Base-by-base conservation (phyloP, 257 asterid species). In the Lycium barbarum region DNA sequence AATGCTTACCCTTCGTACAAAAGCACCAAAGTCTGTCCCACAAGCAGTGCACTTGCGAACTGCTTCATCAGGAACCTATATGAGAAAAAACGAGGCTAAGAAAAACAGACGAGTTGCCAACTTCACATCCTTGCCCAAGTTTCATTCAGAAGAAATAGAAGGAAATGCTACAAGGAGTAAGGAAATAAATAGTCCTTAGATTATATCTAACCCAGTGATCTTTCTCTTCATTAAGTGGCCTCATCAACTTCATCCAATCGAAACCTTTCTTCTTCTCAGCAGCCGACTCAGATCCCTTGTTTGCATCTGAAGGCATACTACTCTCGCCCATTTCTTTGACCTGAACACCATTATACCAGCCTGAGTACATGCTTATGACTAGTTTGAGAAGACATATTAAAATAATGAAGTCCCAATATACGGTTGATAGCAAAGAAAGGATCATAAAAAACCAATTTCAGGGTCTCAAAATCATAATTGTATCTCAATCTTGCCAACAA, bases 11-110 rank as follows among this genome's bases (percentile, higher is more conserved):
- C 85, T 93, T 83, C 98, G 87, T 85, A 88, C 89, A 74, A 95
- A 95, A 71, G 98, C 97, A 88, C 86, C 91, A 81, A 95, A 95
- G 85, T 90, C 93, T 35, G 92, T 26, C 83, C 89, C 81, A 79
- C 99, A 95, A 79, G 91, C 89, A 68, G 87, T 89, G 88, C 99
- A 95, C 84, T 94, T 93, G 73, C 89, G 87, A 79, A 87, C 94
- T 89, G 95, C 97, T 85, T 94, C 99, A 87, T 95, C 98, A 54
- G 98, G 99, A 86, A 94, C 99, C 98, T 94, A 87, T 71, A 85
- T 14, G 57, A 51, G 78, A 72, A 84, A 67, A 87, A 38, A 74
- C 43, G 3, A n/a, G 18, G 58, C 9, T 72, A 72, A 14, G 35
- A 72, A 15, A 72, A 45, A 72, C 9, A 72, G 58, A 45, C 36